Evolutionary conservation across 2,329 filamentous ascomycete species (phyloP).

Genomic region (Botryosphaeria dothidea): DNA sequence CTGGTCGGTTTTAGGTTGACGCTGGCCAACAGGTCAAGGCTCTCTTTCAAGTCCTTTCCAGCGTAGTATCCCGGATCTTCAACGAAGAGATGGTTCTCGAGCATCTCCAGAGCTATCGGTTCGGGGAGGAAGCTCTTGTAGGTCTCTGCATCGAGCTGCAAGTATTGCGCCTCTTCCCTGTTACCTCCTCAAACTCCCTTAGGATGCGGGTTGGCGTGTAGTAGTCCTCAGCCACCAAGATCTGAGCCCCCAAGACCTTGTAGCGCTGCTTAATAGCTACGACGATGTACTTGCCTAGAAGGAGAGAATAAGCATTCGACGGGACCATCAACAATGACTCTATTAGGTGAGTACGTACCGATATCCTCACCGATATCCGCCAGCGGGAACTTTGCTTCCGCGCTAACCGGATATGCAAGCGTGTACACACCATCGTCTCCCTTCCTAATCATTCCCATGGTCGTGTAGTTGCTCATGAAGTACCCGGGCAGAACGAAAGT

Average conservation of each 20-base stretch:
- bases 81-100: slow-evolving; percentile 56
- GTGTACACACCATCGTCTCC: slow-evolving; percentile 14
- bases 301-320: not conserved
- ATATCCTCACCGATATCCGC: slow-evolving; percentile 20
- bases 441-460: not conserved
- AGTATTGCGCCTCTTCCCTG: slow-evolving; percentile 33
- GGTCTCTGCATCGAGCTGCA: slow-evolving; percentile 41
- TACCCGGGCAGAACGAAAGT: slow-evolving; percentile 27
- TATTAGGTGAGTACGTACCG: slow-evolving; percentile 16
- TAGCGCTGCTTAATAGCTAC: slow-evolving; percentile 34
- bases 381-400: slow-evolving; percentile 20
- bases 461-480: slow-evolving; percentile 25
- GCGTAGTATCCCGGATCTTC: slow-evolving; percentile 56
- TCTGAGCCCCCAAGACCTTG: slow-evolving; percentile 43
- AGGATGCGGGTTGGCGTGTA: slow-evolving; percentile 28
- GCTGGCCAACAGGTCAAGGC: slow-evolving; percentile 35
- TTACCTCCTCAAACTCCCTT: slow-evolving; percentile 40
- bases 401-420: slow-evolving; percentile 8
- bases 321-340: too few species aligned
- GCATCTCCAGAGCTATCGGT: slow-evolving; percentile 49
- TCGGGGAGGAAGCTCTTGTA: slow-evolving; percentile 45
- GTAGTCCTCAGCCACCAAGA: slow-evolving; percentile 43
- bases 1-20: slow-evolving; percentile 37
- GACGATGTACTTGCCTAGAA: slow-evolving; percentile 21
- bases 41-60: slow-evolving; percentile 45